These are phyloP conservation scores for Leishmania mexicana DNA, from an alignment of 208 protist genomes.

Conservation along the genomic window DNA sequence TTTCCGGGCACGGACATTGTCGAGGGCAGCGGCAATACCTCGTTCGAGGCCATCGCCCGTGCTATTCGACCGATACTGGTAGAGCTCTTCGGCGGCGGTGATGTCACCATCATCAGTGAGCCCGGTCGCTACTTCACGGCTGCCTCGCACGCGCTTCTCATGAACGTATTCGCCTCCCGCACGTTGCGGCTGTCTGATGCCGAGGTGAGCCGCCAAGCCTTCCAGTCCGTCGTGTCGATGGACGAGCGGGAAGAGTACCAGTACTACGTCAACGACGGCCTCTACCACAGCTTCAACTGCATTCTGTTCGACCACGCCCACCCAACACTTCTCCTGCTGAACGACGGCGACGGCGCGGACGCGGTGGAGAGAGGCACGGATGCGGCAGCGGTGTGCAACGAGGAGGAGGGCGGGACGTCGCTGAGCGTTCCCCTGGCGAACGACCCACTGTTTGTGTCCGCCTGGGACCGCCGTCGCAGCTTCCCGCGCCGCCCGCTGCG, in stretches of 20 bases:
- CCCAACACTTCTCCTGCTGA: slow-evolving; percentile 50
- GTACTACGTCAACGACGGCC: slow-evolving; percentile 89
- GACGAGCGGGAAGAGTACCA: slow-evolving; percentile 48
- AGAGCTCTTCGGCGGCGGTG: slow-evolving; percentile 56
- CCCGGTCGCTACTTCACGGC: slow-evolving; percentile 88
- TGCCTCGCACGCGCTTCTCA: slow-evolving; percentile 59
- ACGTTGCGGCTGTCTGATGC: slow-evolving; percentile 34
- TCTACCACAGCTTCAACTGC: slow-evolving; percentile 90
- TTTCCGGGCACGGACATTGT: slow-evolving; percentile 60
- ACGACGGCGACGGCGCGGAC: slow-evolving; percentile 39
- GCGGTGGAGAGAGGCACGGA: background rate
- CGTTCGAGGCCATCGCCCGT: slow-evolving; percentile 63
- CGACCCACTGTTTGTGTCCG: slow-evolving; percentile 27
- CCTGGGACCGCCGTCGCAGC: slow-evolving; percentile 24
- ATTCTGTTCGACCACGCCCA: slow-evolving; percentile 82
- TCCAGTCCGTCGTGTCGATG: slow-evolving; percentile 26
- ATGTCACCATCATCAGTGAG: slow-evolving; percentile 75
- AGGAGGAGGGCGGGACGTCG: slow-evolving; percentile 26
- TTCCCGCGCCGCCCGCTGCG: slow-evolving; percentile 37
- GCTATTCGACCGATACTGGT: slow-evolving; percentile 59
- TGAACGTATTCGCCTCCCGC: slow-evolving; percentile 70
- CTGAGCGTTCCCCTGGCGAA: slow-evolving; percentile 12
- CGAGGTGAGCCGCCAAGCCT: slow-evolving; percentile 23
- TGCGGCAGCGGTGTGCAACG: background rate
- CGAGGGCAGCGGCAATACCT: slow-evolving; percentile 12